phyloP scores from a whole-genome alignment of 495 filamentous ascomycete genomes.

The Hypoxylon intermedium region DNA sequence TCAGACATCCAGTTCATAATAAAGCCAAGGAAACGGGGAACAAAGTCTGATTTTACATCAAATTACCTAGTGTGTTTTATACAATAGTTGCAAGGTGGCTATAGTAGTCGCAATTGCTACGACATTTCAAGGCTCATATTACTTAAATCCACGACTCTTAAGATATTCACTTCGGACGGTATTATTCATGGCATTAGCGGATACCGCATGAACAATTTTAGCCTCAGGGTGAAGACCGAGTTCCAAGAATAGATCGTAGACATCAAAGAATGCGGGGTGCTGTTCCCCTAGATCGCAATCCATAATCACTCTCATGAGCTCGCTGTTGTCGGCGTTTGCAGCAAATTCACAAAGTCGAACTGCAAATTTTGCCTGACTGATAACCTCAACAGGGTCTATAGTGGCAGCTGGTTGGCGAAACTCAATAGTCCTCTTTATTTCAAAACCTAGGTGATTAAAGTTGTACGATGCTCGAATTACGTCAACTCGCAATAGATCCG shows the following conservation, averaged over 20 bases:
- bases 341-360: slow-evolving; percentile 26
- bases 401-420: slow-evolving; percentile 30
- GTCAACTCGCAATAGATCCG: neutral
- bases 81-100: no score
- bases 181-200: neutral
- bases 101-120: no score
- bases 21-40: no score
- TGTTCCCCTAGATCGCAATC: slow-evolving; percentile 16
- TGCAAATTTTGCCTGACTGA: slow-evolving; percentile 18
- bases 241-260: slow-evolving; percentile 28
- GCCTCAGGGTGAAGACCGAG: slow-evolving; percentile 24
- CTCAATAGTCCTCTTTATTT: slow-evolving; percentile 26
- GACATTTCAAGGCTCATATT: no score
- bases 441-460: neutral
- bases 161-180: slow-evolving; percentile 1
- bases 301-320: neutral
- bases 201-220: slow-evolving; percentile 13
- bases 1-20: no score
- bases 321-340: neutral
- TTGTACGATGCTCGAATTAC: neutral
- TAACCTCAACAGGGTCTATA: slow-evolving; percentile 13
- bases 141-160: neutral
- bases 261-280: slow-evolving; percentile 18
- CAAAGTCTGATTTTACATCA: no score
- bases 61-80: no score